A percentile compares a stretch with the other conserved stretches of the same genome.
Evolutionary conservation across 495 filamentous ascomycete genomes (phyloP).

Genomic region (Podospora comata): DNA sequence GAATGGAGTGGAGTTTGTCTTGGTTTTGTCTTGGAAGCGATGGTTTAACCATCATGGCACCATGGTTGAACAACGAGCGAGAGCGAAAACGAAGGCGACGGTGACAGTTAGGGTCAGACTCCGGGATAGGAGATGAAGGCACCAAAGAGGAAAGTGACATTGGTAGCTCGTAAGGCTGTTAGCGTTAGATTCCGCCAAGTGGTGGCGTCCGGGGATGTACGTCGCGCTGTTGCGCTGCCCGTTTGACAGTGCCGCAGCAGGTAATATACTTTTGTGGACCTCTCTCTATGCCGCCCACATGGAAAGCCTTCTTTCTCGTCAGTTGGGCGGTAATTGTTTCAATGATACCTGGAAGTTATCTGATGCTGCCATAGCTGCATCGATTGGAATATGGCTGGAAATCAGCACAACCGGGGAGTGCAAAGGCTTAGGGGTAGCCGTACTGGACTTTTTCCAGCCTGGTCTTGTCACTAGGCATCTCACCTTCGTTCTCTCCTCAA

Average conservation of each 20-base stretch:
- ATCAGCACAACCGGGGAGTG: not conserved
- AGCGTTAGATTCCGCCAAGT: not conserved
- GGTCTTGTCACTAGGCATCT: not conserved
- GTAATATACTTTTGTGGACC: not conserved
- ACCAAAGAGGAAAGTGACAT: not conserved
- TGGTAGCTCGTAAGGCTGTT: not conserved
- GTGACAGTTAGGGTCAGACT: not conserved
- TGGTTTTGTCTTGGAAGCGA: not conserved
- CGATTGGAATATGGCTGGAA: not conserved
- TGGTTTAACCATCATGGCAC: not conserved
- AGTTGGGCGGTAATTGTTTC: not conserved
- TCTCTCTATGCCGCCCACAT: not conserved
- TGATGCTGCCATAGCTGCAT: not conserved
- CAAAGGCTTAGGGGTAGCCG: not conserved
- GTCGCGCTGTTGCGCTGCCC: not conserved
- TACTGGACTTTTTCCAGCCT: not conserved
- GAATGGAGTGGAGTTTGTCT: not conserved
- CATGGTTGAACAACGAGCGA: not conserved
- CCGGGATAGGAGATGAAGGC: not conserved
- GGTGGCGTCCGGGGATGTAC: not conserved
- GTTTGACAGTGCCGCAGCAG: not conserved
- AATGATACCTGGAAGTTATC: not conserved
- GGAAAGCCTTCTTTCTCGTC: not conserved
- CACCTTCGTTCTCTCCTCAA: not conserved
- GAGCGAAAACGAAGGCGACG: not conserved